Percentiles rank a stretch among this genome's conserved stretches.
These are phyloP conservation scores for Nidula microcarpa DNA, from an alignment of 768 basidiomycete species.

Conservation along the genomic window DNA sequence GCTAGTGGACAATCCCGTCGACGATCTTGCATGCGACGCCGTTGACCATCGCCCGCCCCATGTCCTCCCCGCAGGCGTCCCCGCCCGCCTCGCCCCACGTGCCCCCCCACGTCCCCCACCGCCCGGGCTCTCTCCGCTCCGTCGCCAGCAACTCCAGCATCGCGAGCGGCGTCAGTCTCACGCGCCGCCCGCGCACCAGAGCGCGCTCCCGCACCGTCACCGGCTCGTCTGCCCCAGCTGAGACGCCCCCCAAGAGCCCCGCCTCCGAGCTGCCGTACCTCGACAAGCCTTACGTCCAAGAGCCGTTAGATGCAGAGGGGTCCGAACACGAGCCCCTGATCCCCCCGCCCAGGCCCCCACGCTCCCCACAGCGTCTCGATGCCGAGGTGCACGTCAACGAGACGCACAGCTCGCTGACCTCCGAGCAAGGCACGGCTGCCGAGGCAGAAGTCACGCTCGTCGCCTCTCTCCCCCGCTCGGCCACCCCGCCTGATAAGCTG, in stretches of 20 bases:
- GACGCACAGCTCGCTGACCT: constrained; percentile 15
- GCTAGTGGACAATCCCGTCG: not conserved
- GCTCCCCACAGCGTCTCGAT: constrained; percentile 19
- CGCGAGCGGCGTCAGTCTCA: constrained; percentile 45
- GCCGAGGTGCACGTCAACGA: constrained; percentile 17
- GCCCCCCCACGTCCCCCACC: constrained; percentile 1
- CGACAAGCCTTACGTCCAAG: constrained; percentile 16
- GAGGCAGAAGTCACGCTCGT: constrained; percentile 28
- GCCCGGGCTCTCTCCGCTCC: constrained; percentile 40
- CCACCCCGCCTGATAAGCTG: constrained; percentile 22
- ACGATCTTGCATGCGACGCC: no score
- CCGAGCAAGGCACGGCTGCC: constrained; percentile 16
- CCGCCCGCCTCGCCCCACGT: constrained; percentile 12
- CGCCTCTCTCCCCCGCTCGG: constrained; percentile 17
- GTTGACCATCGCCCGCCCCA: no score
- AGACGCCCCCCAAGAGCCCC: constrained; percentile 17
- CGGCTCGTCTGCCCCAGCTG: constrained; percentile 17
- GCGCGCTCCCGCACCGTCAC: constrained; percentile 53
- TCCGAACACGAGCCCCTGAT: constrained; percentile 1
- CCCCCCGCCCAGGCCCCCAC: constrained; percentile 19
- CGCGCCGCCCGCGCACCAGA: constrained; percentile 50
- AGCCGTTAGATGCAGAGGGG: constrained; percentile 13
- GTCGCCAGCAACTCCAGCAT: constrained; percentile 49
- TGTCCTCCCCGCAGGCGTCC: constrained; percentile 12
- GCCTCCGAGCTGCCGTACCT: constrained; percentile 31